Evolutionary conservation across 148 eudicot species (phyloP), one percentile per base, ranked within the genome.

Genomic region (Salicornia ramosissima): DNA sequence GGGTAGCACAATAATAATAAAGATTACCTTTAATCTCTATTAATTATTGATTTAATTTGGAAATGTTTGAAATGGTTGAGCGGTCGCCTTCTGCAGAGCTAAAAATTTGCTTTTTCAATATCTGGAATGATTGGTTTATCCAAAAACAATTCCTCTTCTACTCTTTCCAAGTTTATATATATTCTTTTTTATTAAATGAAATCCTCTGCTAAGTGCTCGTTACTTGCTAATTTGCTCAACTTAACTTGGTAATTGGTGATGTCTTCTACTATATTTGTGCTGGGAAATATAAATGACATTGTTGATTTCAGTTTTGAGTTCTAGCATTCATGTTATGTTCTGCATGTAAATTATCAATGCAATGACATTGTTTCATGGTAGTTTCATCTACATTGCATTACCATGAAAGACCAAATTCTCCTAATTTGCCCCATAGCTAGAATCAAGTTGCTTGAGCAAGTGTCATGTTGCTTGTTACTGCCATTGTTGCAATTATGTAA

Each of bases 1-100:
- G 76, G 80, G 75, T 50, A 72, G 76, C 80, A 77, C 61, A 72
- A 77, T 72, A 40, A 72, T 66, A 59, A 58, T 64, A 36, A 36
- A 36, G 5, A 12, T 28, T 24, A 42, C 52, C 28, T 77, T 77
- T 71, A 77, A 30, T 70, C 65, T 70, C 33, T 55, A 64, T 47
- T 71, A 47, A 30, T 69, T 34, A 29, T n/a, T 46, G 42, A 59
- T 65, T 42, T 15, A 22, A 54, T n/a, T 45, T 57, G 57, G 43
- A 47, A 34, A 39, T 39, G 58, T 26, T 68, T 33, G 26, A 40
- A 66, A 72, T 77, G 67, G 80, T 67, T 77, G 72, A 71, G 76
- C 34, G 47, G 73, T 77, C 72, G 59, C 65, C 72, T 67, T 72
- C 80, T 67, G 49, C 57, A 71, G 68, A 71, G 69, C 67, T 21